Evolutionary conservation across 2,329 filamentous ascomycete species (phyloP).

Genomic region (Clonostachys solani): DNA sequence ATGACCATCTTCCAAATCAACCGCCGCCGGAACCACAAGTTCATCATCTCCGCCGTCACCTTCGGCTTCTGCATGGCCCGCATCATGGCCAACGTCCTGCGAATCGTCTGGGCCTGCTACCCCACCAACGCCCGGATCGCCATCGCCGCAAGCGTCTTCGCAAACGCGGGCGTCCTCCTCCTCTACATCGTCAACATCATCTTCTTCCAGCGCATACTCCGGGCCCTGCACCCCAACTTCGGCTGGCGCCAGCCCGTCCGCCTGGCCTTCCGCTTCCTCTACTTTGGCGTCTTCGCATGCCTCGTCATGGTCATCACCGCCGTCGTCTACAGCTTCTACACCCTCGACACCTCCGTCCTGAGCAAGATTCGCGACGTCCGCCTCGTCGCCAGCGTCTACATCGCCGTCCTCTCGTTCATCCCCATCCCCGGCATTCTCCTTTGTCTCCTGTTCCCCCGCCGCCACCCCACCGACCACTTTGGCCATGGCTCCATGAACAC

Average conservation of each 20-base stretch:
- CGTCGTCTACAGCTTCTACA: conserved; percentile 64
- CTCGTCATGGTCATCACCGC: conserved; percentile 63
- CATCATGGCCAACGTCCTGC: conserved; percentile 43
- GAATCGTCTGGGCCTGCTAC: conserved; percentile 46
- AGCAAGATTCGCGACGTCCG: conserved; percentile 58
- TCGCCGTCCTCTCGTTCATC: conserved; percentile 62
- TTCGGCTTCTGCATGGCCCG: conserved; percentile 57
- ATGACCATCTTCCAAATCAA: conserved; percentile 54
- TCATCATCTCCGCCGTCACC: conserved; percentile 51
- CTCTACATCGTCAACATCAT: conserved; percentile 76
- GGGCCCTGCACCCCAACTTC: conserved; percentile 65
- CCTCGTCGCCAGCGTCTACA: conserved; percentile 61
- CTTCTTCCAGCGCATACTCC: conserved; percentile 70
- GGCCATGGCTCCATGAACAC: conserved; percentile 62
- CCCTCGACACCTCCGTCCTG: conserved; percentile 45
- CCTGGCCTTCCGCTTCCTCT: conserved; percentile 51
- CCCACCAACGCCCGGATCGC: conserved; percentile 33
- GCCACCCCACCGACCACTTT: conserved; percentile 38
- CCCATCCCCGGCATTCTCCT: conserved; percentile 45
- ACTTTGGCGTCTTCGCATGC: conserved; percentile 50
- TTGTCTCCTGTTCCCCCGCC: conserved; percentile 45
- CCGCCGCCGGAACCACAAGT: conserved; percentile 46
- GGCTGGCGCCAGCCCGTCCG: conserved; percentile 61
- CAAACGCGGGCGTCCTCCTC: conserved; percentile 69
- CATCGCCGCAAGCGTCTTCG: conserved; percentile 64